Base-by-base conservation (phyloP, 257 asterid genomes). In the Vinca minor region DNA sequence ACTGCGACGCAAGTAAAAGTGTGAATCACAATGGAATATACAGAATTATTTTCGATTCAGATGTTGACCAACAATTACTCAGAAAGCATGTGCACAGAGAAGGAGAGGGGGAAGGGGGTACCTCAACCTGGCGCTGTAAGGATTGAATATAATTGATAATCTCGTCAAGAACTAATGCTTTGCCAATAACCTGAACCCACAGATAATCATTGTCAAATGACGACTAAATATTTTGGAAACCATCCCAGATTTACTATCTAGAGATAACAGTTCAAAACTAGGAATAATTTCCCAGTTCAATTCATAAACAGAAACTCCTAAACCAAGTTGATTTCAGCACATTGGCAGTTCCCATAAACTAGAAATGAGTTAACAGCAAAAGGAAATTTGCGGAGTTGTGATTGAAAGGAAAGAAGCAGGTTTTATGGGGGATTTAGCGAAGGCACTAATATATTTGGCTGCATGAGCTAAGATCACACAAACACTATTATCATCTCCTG, bases 101-200 rank as follows among this genome's bases (percentile, higher is more conserved):
- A 63, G 31, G 10, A 17, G 54, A 54, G 17, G 63, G 28, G 48
- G 54, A 36, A 7, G 26, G n/a, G n/a, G n/a, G n/a, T 62, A 62
- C 66, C 54, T 62, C 95, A 35, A 89, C 97, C 76, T 89, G 97
- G 68, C 83, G 83, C 72, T 89, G 97, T 69, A 89, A 76, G 65
- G 95, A 87, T 62, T 90, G 95, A 69, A 90, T 81, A 67, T 90
- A 89, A 69, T 89, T 89, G 47, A 85, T 89, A 71, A 89, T 89
- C 84, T 87, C 97, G 71, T 89, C 97, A 38, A 90, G 95, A 67
- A 87, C 95, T 47, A 85, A 70, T 17, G 95, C 94, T 80, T 89
- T 89, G 69, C 95, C 95, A 59, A 87, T 85, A 57, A 87, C 95
- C 95, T 87, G 87, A 29, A 41, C 35, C 53, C 35, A 39, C 54